These are phyloP conservation scores for Talaromyces ruber DNA, from an alignment of 495 filamentous ascomycete genomes.

Conservation along the genomic window DNA sequence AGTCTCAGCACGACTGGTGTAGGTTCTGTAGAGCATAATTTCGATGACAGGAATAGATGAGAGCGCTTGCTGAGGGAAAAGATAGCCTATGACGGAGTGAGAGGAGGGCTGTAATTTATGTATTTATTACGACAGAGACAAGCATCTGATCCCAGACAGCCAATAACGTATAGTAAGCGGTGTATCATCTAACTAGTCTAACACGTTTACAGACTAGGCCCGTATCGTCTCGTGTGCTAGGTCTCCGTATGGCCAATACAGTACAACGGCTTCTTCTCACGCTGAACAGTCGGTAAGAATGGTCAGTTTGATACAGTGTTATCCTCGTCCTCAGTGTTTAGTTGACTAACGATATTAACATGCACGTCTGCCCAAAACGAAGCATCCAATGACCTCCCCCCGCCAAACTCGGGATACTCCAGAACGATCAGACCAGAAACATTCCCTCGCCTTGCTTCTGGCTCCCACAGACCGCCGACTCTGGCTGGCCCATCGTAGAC, in stretches of 20 bases:
- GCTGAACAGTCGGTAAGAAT: not conserved
- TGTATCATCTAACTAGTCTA: not conserved
- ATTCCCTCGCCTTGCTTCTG: constrained; percentile 2
- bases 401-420: constrained; percentile 23
- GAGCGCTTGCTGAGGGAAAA: not conserved
- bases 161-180: not conserved
- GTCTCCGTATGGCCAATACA: not conserved
- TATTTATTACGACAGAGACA: not conserved
- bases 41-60: not conserved
- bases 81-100: not conserved
- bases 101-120: not conserved
- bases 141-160: not conserved
- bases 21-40: not conserved
- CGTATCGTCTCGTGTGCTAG: not conserved
- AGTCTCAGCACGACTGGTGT: not conserved
- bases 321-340: not conserved
- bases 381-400: constrained; percentile 35
- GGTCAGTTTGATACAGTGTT: not conserved
- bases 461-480: constrained; percentile 6
- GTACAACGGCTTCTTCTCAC: not conserved
- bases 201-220: not conserved
- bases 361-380: constrained; percentile 43
- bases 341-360: not conserved
- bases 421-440: constrained; percentile 12
- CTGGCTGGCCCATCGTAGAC: not conserved